Conservation (phyloP, 176 grass and related monocot genomes). For the Zea mays region DNA sequence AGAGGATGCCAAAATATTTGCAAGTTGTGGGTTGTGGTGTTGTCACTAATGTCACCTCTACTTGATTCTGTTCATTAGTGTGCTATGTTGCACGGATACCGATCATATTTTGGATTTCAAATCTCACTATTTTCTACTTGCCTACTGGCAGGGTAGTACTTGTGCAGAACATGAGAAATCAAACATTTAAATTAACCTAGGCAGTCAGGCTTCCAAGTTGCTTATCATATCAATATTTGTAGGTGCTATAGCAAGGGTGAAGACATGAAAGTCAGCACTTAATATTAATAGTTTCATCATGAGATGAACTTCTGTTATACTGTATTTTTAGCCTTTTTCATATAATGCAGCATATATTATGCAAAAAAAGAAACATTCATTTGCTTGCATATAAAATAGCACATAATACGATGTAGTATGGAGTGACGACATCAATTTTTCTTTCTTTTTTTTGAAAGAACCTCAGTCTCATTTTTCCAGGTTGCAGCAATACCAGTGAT, state of each 20-base stretch:
- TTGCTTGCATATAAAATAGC: no score
- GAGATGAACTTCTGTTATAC: not conserved
- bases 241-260: not conserved
- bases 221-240: not conserved
- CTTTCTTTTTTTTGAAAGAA: no score
- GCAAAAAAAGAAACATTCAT: no score
- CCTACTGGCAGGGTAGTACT: not conserved
- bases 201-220: not conserved
- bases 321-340: not conserved
- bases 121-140: not conserved
- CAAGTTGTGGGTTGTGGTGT: not conserved
- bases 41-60: not conserved
- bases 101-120: not conserved
- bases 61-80: constrained; percentile 19
- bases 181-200: no score
- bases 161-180: not conserved
- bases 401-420: no score
- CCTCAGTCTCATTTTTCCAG: no score
- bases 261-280: not conserved
- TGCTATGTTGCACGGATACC: no score
- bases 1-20: constrained; percentile 50
- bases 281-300: not conserved
- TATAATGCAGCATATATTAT: not conserved
- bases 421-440: no score
- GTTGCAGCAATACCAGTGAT: no score